Conservation (phyloP, 441 rosid genomes). For the Syzygium malaccense region DNA sequence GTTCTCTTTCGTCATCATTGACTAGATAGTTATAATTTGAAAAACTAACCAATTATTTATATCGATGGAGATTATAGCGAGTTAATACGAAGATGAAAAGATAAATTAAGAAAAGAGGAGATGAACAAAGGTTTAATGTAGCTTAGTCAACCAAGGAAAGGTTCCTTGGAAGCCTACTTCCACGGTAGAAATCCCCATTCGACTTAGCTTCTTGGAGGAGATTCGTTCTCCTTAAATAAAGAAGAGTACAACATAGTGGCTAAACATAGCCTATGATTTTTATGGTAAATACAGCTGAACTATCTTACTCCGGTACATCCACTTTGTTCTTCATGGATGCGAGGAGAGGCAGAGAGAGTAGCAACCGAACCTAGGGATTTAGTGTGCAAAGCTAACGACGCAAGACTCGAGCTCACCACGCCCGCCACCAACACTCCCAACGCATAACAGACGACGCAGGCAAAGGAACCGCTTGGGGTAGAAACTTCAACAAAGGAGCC, state of each 20-base stretch:
- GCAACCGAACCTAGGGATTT: no score
- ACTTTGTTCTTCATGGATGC: no score
- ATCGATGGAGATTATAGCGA: background rate
- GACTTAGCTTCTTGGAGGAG: no score
- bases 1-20: no score
- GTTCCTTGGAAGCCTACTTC: background rate
- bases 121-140: background rate
- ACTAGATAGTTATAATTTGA: no score
- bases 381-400: no score
- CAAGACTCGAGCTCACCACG: no score
- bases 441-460: no score
- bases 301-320: no score
- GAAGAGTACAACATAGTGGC: background rate
- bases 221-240: background rate
- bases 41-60: no score
- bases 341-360: no score
- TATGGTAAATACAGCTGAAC: background rate
- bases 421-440: no score
- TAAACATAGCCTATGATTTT: background rate
- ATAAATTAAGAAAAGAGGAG: background rate
- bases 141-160: background rate
- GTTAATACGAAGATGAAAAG: background rate
- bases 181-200: background rate
- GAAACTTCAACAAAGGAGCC: background rate
- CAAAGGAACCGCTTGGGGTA: rapidly evolving